Evolutionary conservation across 2,329 filamentous ascomycete genomes (phyloP), one percentile per base, ranked within the genome.

Genomic region (Myriosclerotinia curreyana): DNA sequence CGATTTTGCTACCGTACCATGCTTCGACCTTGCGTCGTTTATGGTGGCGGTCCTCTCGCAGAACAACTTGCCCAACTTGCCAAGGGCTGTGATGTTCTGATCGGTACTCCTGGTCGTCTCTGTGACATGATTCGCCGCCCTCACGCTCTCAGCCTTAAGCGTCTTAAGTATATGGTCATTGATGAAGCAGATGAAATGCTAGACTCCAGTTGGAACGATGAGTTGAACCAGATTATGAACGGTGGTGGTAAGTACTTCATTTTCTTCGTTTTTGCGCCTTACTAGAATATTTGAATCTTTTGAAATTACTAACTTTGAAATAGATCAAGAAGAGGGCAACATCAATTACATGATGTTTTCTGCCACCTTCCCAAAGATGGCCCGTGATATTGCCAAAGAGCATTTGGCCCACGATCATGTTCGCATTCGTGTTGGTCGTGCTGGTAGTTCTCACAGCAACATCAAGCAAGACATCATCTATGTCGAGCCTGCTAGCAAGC

Each of bases 181-280:
- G 95, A 98, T 66, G 95, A 99, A 74, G 95, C 95, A 0, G 95
- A 99, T 73, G 94, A 99, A 79, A 88, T 99, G 82, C 83, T 99
- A 0, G 81, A 88, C 0, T 74, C 80, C 1, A 90, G 93, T 71
- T 98, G 95, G 91, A 83, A 88, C 48, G 82, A 86, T 0, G 86
- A 93, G 5, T 82, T 98, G 66, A 81, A 82, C 51, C 86, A 85
- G 71, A 89, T 98, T 65, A 86, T 98, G 76, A 81, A 82, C 58
- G 92, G 92, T 66, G 90, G 90, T 72, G 91, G 92, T 93, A 83
- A 78, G 85, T 79, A 56, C 20, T 42, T 38, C 6, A 44, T 14
- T 49, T 31, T 38, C 49, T n/a, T 58, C n/a, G 44, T 40, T 62
- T 14, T 34, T 51, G 25, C 46, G 11, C 25, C 59, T n/a, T n/a